Base-by-base conservation (phyloP, 2,329 filamentous ascomycete species). In the Verticillium longisporum region DNA sequence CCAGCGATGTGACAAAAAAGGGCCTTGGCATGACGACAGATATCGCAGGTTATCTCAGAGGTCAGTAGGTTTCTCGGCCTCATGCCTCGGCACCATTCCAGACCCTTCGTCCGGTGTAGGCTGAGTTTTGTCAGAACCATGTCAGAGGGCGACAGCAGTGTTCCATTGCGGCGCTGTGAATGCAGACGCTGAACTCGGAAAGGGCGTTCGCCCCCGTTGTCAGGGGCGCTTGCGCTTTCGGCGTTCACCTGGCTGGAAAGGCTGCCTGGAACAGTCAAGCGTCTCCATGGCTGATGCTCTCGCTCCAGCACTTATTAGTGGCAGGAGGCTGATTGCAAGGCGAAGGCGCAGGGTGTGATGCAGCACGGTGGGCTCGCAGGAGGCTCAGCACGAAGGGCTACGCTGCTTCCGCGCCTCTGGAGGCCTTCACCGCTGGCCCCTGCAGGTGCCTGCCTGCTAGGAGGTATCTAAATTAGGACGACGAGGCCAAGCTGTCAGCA, bases 1-100 rank as follows among this genome's bases (percentile, higher is more conserved):
- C 4, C 3, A 26, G 26, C 26, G 26, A 26, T 26, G 4, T 4
- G 18, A 26, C 4, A 26, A 26, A 26, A 26, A 26, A 26, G 26
- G 26, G 26, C 4, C 26, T 26, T 4, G 26, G 26, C 26, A 26
- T 26, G 26, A 26, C 26, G 26, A 26, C 26, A 26, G 26, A 3
- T 26, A 26, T 26, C 4, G 26, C 26, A 26, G 26, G 26, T 3
- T 26, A 26, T 26, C 26, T 26, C 26, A 4, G 26, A 26, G 26
- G 26, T 26, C 26, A 26, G 26, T 4, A 26, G 26, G 26, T 26
- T 26, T 26, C 26, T 73, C 11, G n/a, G 68, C 26, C 63, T 72
- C 55, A 78, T 79, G 74, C 66, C 60, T 13, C 60, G 66, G 26
- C 26, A 26, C 26, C 26, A 26, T 3, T 26, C 26, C 26, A 26